A percentile compares a stretch with the other conserved stretches of the same genome.
Evolutionary conservation across 2,329 filamentous ascomycete genomes (phyloP).

Genomic region (Penicillium italicum): DNA sequence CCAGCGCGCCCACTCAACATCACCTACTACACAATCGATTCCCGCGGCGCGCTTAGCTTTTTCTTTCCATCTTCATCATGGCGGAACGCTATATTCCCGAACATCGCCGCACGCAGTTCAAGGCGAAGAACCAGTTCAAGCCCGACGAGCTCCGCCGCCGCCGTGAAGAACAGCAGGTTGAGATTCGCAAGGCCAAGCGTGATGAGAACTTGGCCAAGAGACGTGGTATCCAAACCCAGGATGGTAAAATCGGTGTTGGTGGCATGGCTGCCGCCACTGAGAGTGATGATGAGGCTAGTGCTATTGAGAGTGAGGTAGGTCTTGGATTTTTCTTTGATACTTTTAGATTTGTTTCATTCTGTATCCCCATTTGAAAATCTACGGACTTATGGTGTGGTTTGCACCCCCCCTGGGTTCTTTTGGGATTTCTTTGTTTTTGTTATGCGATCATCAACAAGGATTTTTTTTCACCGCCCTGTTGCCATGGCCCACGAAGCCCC

Average conservation of each 20-base stretch:
- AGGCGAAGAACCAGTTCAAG: conserved; percentile 99
- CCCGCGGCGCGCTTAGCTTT: conserved; percentile 30
- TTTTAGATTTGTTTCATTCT: conserved; percentile 9
- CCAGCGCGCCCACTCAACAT: conserved; percentile 18
- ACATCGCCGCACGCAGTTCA: conserved; percentile 98
- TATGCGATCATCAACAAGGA: conserved; percentile 27
- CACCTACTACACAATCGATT: conserved; percentile 14
- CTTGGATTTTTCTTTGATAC: conserved; percentile 21
- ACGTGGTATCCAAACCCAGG: conserved; percentile 82
- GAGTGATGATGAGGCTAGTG: conserved; percentile 94
- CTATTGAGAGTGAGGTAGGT: conserved; percentile 93
- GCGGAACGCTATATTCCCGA: conserved; percentile 99
- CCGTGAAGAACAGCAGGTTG: conserved; percentile 97
- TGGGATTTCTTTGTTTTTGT: conserved; percentile 27
- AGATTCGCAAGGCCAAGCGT: conserved; percentile 97
- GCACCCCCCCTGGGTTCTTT: background rate
- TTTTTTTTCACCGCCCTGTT: conserved; percentile 38
- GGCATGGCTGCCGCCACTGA: conserved; percentile 83
- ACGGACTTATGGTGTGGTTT: background rate
- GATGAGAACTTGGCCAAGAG: conserved; percentile 99
- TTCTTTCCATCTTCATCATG: conserved; percentile 58
- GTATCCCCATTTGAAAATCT: background rate
- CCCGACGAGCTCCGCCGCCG: conserved; percentile 97
- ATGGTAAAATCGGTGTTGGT: conserved; percentile 55
- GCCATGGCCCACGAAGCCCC: conserved; percentile 26